Evolutionary conservation across 805 yeast species (phyloP).

Genomic region (Nakazawaea molendinolei): DNA sequence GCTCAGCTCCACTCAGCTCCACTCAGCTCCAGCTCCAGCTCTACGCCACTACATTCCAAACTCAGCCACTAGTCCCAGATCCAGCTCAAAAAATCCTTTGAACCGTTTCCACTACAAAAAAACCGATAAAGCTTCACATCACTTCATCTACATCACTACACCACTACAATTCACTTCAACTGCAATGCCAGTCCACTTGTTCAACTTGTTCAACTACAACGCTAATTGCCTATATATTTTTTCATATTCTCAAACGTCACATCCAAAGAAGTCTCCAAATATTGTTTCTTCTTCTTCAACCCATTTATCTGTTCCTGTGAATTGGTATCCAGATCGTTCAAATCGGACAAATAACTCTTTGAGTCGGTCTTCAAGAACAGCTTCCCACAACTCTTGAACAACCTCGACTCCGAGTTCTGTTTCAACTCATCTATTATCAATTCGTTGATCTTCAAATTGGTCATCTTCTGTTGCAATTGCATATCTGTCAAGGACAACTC

Average conservation of each 20-base stretch:
- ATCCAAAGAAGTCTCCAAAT: conserved; percentile 70
- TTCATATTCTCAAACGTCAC: conserved; percentile 64
- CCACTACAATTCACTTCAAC: too few species aligned
- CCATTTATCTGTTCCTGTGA: conserved; percentile 54
- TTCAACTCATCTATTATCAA: conserved; percentile 52
- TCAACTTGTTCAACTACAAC: too few species aligned
- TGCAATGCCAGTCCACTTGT: too few species aligned
- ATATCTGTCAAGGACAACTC: conserved; percentile 50
- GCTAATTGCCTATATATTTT: conserved; percentile 27
- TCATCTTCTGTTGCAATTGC: conserved; percentile 41
- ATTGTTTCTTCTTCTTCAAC: conserved; percentile 60
- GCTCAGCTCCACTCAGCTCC: too few species aligned
- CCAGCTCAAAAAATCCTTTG: too few species aligned
- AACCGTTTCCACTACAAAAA: too few species aligned
- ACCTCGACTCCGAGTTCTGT: conserved; percentile 32
- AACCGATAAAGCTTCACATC: too few species aligned
- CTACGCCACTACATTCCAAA: too few species aligned
- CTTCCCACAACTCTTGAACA: conserved; percentile 86
- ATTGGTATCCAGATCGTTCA: conserved; percentile 45
- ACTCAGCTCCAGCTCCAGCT: too few species aligned
- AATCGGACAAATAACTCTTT: conserved; percentile 37
- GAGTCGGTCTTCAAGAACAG: conserved; percentile 48
- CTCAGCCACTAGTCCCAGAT: too few species aligned
- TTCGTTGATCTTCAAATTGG: conserved; percentile 46
- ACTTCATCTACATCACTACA: too few species aligned